Percentiles rank a stretch among this genome's conserved stretches.
Conservation (phyloP, 768 basidiomycete genomes). For the Psilocybe tampanensis region DNA sequence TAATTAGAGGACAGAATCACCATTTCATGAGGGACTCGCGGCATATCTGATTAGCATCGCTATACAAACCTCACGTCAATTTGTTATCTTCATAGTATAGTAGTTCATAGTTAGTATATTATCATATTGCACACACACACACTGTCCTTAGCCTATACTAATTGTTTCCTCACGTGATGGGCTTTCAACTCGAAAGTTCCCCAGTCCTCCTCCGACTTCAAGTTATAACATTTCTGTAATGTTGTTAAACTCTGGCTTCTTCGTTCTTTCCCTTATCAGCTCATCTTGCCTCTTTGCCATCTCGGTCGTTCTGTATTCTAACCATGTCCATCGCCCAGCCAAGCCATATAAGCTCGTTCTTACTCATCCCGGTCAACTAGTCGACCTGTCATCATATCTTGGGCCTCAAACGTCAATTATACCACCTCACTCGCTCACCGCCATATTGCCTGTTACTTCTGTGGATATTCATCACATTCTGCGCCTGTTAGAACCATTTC, state of each 20-base stretch:
- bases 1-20: constrained; percentile 16
- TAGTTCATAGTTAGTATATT: constrained; percentile 20
- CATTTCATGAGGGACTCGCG: neutral
- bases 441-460: constrained; percentile 48
- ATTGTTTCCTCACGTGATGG: constrained; percentile 12
- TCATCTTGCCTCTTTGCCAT: constrained; percentile 16
- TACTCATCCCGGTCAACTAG: neutral
- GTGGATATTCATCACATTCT: constrained; percentile 35
- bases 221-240: no score
- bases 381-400: neutral
- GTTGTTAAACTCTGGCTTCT: constrained; percentile 8
- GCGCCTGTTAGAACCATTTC: constrained; percentile 39
- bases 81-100: constrained; percentile 8
- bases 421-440: constrained; percentile 41
- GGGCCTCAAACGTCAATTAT: constrained; percentile 5
- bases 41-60: constrained; percentile 11
- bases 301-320: constrained; percentile 14
- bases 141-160: no score
- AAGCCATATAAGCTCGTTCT: neutral
- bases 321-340: neutral
- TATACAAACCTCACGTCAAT: constrained; percentile 8
- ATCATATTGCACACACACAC: constrained; percentile 12
- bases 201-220: no score
- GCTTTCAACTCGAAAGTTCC: no score
- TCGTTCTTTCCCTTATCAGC: constrained; percentile 11